These are phyloP conservation scores for Xylaria curta DNA, from an alignment of 495 filamentous ascomycete genomes.

Conservation along the genomic window DNA sequence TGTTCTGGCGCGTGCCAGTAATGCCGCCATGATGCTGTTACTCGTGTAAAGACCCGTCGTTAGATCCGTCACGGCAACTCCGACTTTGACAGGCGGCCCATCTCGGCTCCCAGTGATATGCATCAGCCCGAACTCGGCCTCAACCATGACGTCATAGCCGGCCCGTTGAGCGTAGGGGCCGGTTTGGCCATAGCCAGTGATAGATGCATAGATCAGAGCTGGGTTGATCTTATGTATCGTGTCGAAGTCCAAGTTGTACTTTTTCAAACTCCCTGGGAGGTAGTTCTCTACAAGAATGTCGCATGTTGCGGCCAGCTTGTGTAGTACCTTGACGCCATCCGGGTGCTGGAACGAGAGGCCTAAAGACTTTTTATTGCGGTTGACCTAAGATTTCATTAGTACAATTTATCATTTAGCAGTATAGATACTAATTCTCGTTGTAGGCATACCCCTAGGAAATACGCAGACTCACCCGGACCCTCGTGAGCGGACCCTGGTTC, in stretches of 20 bases:
- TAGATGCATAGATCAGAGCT: slow-evolving; percentile 68
- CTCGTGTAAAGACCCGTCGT: slow-evolving; percentile 98
- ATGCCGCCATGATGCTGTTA: slow-evolving; percentile 93
- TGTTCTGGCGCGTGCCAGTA: slow-evolving; percentile 67
- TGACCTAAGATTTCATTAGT: slow-evolving; percentile 63
- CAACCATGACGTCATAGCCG: slow-evolving; percentile 99
- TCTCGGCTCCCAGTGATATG: slow-evolving; percentile 92
- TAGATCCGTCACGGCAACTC: slow-evolving; percentile 94
- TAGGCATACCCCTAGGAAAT: slow-evolving; percentile 79
- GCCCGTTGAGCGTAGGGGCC: slow-evolving; percentile 89
- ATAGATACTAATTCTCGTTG: not conserved
- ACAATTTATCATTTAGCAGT: not conserved
- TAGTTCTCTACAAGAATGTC: slow-evolving; percentile 98
- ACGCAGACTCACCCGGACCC: slow-evolving; percentile 91
- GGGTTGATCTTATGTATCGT: slow-evolving; percentile 83
- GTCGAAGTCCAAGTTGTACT: slow-evolving; percentile 87
- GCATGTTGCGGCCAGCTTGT: slow-evolving; percentile 80
- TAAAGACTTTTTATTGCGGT: slow-evolving; percentile 95
- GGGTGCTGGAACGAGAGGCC: slow-evolving; percentile 88
- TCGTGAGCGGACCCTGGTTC: slow-evolving; percentile 60
- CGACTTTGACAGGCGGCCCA: slow-evolving; percentile 94
- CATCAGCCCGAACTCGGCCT: slow-evolving; percentile 98
- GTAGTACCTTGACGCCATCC: slow-evolving; percentile 82
- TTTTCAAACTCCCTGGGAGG: slow-evolving; percentile 86
- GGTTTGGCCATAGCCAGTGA: slow-evolving; percentile 81